Conservation (phyloP, 768 basidiomycete species). For the Artomyces pyxidatus region DNA sequence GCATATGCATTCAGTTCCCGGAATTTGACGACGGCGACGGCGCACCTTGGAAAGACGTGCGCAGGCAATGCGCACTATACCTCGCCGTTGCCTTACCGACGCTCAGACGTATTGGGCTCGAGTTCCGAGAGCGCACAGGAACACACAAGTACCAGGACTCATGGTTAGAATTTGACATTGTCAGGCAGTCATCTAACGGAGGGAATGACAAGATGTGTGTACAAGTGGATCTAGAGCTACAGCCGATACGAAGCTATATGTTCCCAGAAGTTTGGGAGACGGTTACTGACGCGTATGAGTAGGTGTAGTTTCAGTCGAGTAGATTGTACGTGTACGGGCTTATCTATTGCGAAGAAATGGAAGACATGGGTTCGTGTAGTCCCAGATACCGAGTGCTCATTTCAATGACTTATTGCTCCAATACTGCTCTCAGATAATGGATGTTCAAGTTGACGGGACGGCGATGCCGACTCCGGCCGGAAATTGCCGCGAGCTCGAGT, state of each 20-base stretch:
- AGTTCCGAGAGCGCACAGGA: constrained; percentile 29
- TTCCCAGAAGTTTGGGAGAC: constrained; percentile 30
- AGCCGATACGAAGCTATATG: constrained; percentile 25
- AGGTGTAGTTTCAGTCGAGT: not conserved
- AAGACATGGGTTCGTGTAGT: too few relatives aligned
- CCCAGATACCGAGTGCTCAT: too few relatives aligned
- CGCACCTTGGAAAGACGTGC: constrained; percentile 23
- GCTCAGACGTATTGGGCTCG: constrained; percentile 26
- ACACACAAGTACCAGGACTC: constrained; percentile 29
- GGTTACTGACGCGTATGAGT: not conserved
- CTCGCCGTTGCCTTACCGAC: constrained; percentile 26
- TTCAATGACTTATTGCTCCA: too few relatives aligned
- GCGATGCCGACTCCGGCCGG: too few relatives aligned
- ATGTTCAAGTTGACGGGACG: too few relatives aligned
- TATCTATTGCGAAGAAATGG: too few relatives aligned
- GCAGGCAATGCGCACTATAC: constrained; percentile 21
- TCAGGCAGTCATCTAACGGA: constrained; percentile 8
- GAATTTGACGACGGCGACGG: constrained; percentile 21
- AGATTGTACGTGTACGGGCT: too few relatives aligned
- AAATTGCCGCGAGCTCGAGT: too few relatives aligned
- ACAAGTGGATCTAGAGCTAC: constrained; percentile 13
- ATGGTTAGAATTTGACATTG: constrained; percentile 24
- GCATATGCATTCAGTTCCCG: constrained; percentile 30
- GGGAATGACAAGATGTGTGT: not conserved
- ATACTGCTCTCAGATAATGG: too few relatives aligned